phyloP scores from a whole-genome alignment of 306 rosid species.

The Acacia melanoxylon region DNA sequence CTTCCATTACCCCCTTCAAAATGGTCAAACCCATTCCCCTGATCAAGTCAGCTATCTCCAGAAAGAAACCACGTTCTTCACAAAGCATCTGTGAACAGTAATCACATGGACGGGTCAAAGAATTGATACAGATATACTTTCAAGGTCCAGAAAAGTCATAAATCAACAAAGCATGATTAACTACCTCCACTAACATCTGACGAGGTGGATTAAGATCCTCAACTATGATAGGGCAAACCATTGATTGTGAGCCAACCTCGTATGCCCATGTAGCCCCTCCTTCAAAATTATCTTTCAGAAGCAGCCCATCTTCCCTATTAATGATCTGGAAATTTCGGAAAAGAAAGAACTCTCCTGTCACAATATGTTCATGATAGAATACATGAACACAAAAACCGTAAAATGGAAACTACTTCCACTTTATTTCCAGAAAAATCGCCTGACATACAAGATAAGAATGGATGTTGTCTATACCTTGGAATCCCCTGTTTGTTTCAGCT shows the following conservation, averaged over 20 bases:
- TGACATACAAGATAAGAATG: not conserved
- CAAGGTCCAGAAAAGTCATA: not conserved
- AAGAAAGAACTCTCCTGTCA: conserved; percentile 8
- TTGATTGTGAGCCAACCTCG: conserved; percentile 87
- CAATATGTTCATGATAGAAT: not conserved
- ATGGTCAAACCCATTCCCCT: conserved; percentile 93
- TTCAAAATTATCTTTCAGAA: conserved; percentile 78
- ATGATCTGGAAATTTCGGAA: conserved; percentile 58
- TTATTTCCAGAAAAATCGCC: not conserved
- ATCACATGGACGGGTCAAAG: not conserved
- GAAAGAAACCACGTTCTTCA: conserved; percentile 87
- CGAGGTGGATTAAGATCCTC: conserved; percentile 93
- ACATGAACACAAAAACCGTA: not conserved
- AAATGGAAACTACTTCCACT: not conserved
- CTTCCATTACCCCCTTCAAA: conserved; percentile 92
- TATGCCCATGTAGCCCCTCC: conserved; percentile 99
- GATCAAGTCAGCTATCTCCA: conserved; percentile 91
- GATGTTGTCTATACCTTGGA: conserved; percentile 64
- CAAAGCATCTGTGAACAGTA: conserved; percentile 77
- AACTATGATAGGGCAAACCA: conserved; percentile 89
- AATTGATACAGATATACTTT: not conserved
- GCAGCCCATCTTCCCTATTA: conserved; percentile 77
- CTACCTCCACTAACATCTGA: conserved; percentile 97
- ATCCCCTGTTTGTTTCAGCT: conserved; percentile 87
- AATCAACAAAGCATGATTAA: not conserved